Evolutionary conservation across 495 filamentous ascomycete genomes (phyloP), one percentile per base, ranked within the genome.

Genomic region (Halenospora varia): DNA sequence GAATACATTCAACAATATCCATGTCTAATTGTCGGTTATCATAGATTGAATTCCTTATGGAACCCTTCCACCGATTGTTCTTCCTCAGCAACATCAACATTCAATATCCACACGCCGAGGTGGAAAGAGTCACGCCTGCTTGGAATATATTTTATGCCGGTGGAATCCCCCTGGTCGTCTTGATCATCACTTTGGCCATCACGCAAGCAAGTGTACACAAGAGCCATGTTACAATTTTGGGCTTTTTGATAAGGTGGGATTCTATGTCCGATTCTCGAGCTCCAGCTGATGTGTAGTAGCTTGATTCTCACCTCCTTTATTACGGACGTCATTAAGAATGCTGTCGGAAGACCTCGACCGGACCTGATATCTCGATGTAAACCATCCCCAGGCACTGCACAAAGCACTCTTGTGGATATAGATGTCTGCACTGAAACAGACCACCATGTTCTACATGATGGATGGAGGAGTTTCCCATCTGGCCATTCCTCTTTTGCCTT

Each of bases 271-370:
- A 10, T 40, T 19, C 8, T 20, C 15, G 26, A 26, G 17, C 15
- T n/a, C 13, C 9, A 53, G 50, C 50, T 53, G 20, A 53, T 17
- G 19, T 3, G 2, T 18, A 53, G 53, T 35, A 61, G 65, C 49
- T 67, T 97, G 18, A 79, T 90, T 69, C 77, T 97, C 18, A 87
- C 90, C 1, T 78, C 82, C 1, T 86, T 96, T 68, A 75, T 97
- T 10, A 97, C 95, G 51, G 95, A 97, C 63, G 73, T 93, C 0
- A 77, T 97, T 57, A 99, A 99, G 66, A 97, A 97, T 68, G 80
- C 85, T 0, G 89, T 96, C 41, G 94, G 94, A 17, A 79, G 95
- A 17, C 92, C 95, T 18, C 83, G 94, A 4, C 94, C 94, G 4
- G 94, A 99, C 68, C 73, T 98, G 11, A 82, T 98, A 29, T 83